Base-by-base conservation (phyloP, 2,329 filamentous ascomycete species). In the Botrytis fabae region DNA sequence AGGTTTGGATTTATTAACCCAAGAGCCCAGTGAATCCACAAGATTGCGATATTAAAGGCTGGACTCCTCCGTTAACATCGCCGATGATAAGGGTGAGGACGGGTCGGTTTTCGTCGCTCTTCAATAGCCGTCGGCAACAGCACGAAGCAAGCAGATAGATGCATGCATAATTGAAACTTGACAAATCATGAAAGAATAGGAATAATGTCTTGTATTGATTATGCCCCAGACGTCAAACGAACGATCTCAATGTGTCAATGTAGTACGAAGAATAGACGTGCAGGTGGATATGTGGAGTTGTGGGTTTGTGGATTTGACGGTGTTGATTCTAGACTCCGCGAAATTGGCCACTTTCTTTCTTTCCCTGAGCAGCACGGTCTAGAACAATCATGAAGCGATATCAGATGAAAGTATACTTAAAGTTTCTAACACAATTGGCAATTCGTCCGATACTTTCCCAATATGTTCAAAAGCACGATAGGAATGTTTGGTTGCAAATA, bases 261-360 rank as follows among this genome's bases (percentile, higher is more conserved):
- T 54, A 54, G n/a, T 28, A 3, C n/a, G 28, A 16, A 38, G 4
- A 40, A 25, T 61, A 35, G 59, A 61, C 22, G 22, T 40, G 35
- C 35, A 62, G 32, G 22, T 63, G 40, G 61, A 63, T 40, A n/a
- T 59, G 54, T 59, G 54, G 54, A 59, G 16, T 61, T 61, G 59
- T 38, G 32, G 59, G 35, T n/a, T 28, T 44, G 16, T 44, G 44
- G 64, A 54, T 69, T 40, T 38, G 40, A 57, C 64, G 40, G 44
- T 35, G 54, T 59, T 42, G 48, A 69, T 54, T 20, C n/a, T 46
- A 64, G 64, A 54, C 59, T 51, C 28, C 40, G 28, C 69, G 69
- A 70, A 62, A 70, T 70, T 70, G 28, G 57, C 69, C 51, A 63
- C 57, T 62, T 48, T 63, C 42, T 46, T 18, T 69, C 14, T 64